phyloP scores from a whole-genome alignment of 306 rosid genomes.

The Quercus parvula region DNA sequence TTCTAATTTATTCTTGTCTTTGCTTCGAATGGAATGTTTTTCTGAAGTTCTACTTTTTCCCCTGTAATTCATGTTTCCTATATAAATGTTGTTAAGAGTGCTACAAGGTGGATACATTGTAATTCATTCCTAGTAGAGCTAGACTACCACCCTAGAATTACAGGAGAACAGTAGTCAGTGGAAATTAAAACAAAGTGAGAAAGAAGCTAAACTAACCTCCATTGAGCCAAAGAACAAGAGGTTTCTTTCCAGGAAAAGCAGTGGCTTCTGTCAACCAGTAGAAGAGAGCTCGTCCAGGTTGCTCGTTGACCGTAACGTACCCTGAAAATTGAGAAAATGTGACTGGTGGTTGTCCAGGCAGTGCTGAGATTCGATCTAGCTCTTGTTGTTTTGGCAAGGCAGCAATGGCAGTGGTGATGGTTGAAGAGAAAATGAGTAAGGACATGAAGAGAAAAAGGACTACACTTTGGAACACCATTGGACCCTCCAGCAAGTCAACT shows the following conservation, averaged over 20 bases:
- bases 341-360: slow-evolving; percentile 78
- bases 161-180: not conserved
- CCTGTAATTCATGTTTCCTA: no score
- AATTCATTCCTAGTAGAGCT: not conserved
- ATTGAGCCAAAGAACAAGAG: slow-evolving; percentile 87
- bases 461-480: slow-evolving; percentile 16
- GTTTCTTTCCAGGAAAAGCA: slow-evolving; percentile 44
- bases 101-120: no score
- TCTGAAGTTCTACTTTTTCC: not conserved
- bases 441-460: not conserved
- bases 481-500: slow-evolving; percentile 5
- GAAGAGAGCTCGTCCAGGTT: slow-evolving; percentile 77
- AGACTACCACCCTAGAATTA: not conserved
- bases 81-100: no score
- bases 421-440: slow-evolving; percentile 4
- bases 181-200: not conserved
- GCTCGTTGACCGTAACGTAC: slow-evolving; percentile 58
- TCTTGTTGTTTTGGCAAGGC: slow-evolving; percentile 38
- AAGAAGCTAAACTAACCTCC: slow-evolving; percentile 47
- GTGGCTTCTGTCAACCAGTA: slow-evolving; percentile 74
- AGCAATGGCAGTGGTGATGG: not conserved
- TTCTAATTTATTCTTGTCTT: not conserved
- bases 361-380: slow-evolving; percentile 52
- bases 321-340: slow-evolving; percentile 73
- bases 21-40: not conserved